phyloP scores from a whole-genome alignment of 768 basidiomycete genomes.

The Collybia sordida region DNA sequence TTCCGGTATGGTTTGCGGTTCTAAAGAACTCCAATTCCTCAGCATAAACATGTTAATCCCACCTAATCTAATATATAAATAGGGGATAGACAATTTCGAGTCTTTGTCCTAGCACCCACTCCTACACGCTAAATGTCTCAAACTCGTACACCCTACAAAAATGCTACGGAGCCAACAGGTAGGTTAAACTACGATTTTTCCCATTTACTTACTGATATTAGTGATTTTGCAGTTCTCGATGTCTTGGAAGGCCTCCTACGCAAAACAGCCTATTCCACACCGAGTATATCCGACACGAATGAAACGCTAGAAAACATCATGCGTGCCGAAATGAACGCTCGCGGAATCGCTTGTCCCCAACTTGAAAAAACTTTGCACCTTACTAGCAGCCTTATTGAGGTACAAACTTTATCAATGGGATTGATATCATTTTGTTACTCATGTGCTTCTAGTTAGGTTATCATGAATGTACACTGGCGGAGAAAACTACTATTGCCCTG shows the following conservation, averaged over 20 bases:
- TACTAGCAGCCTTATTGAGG: constrained; percentile 9
- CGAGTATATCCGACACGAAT: constrained; percentile 4
- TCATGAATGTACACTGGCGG: constrained; percentile 2
- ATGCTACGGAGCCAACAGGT: too few relatives aligned
- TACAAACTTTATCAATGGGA: not conserved
- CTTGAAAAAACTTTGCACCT: constrained; percentile 10
- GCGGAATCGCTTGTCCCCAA: constrained; percentile 3
- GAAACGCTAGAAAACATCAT: constrained; percentile 7
- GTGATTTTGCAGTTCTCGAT: not conserved
- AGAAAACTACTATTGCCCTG: constrained; percentile 4
- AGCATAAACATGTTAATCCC: too few relatives aligned
- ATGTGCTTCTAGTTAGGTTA: constrained; percentile 4
- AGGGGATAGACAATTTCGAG: too few relatives aligned
- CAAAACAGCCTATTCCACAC: not conserved
- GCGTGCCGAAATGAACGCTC: constrained; percentile 5
- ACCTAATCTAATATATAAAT: too few relatives aligned
- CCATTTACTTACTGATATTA: too few relatives aligned
- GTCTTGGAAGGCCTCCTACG: not conserved
- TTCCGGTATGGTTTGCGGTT: too few relatives aligned
- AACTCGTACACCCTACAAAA: too few relatives aligned
- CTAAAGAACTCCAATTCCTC: too few relatives aligned
- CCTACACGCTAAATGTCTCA: too few relatives aligned
- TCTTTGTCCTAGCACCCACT: too few relatives aligned
- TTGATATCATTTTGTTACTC: too few relatives aligned
- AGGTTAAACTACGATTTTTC: too few relatives aligned